Percentiles rank a stretch among this genome's conserved stretches.
Conservation (phyloP, 176 grass and related monocot species). For the Metroxylon sagu region DNA sequence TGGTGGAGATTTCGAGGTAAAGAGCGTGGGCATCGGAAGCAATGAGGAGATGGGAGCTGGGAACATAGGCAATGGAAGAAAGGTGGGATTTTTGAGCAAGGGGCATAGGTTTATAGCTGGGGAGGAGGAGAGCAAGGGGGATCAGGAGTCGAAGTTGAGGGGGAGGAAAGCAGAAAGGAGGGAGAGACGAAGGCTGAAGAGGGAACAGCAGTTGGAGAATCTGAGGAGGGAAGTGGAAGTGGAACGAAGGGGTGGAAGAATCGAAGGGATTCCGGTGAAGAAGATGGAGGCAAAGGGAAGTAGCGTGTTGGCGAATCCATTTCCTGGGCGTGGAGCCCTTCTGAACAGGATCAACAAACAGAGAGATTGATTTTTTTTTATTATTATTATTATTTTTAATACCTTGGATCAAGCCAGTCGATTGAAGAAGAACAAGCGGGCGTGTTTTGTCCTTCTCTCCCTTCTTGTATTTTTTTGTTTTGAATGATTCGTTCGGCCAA, state of each 20-base stretch:
- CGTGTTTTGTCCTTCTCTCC: no score
- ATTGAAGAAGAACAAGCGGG: no score
- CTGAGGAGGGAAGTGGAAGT: constrained; percentile 32
- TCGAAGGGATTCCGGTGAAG: background rate
- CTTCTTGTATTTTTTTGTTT: no score
- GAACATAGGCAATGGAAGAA: no score
- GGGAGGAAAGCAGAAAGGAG: constrained; percentile 33
- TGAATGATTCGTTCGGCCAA: no score
- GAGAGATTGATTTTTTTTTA: no score
- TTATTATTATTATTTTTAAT: no score
- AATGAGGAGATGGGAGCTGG: no score
- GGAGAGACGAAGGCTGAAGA: constrained; percentile 31
- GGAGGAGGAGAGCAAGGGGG: background rate
- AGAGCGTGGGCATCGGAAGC: no score
- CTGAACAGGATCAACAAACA: constrained; percentile 35
- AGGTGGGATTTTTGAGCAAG: no score
- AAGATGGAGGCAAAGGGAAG: background rate
- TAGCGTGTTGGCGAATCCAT: constrained; percentile 11
- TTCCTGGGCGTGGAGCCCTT: constrained; percentile 34
- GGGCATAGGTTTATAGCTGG: background rate
- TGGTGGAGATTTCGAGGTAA: no score
- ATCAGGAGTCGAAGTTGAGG: background rate
- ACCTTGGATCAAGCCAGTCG: no score
- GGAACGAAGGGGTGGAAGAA: constrained; percentile 9
- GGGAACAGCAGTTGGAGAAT: constrained; percentile 30